Conservation (phyloP, 2,329 filamentous ascomycete genomes). For the Botrytis squamosa region DNA sequence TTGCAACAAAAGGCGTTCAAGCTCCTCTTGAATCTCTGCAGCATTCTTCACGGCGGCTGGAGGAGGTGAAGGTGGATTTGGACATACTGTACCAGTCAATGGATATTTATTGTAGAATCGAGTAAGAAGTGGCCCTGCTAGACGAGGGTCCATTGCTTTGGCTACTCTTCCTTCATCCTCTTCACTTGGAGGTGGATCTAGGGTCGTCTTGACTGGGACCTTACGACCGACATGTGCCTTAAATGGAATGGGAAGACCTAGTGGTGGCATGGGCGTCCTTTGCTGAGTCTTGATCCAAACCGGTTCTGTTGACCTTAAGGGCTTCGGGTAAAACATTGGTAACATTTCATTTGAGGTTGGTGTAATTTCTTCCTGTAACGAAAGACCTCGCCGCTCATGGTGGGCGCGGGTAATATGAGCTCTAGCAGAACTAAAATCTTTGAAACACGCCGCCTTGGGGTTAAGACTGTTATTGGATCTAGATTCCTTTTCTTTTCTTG, state of each 20-base stretch:
- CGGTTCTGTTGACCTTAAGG: not conserved
- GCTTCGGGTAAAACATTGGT: constrained; percentile 11
- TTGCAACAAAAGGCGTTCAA: constrained; percentile 20
- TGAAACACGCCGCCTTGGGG: constrained; percentile 28
- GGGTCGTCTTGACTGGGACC: constrained; percentile 9
- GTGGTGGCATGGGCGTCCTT: constrained; percentile 1
- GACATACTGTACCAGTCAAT: constrained; percentile 34
- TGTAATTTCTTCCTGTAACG: constrained; percentile 2
- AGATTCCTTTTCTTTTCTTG: not conserved
- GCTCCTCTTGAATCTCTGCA: constrained; percentile 20
- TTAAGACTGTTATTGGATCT: constrained; percentile 24
- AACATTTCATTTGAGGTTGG: constrained; percentile 4
- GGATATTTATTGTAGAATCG: constrained; percentile 37
- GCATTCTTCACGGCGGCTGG: constrained; percentile 1
- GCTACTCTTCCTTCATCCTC: constrained; percentile 31
- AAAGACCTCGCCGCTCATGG: not conserved
- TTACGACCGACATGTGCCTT: constrained; percentile 3
- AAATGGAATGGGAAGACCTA: not conserved
- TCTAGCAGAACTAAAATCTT: constrained; percentile 18
- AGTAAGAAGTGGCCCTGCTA: constrained; percentile 32
- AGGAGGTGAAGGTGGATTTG: constrained; percentile 8
- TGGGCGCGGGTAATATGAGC: constrained; percentile 7
- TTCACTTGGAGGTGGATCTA: constrained; percentile 15
- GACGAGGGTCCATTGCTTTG: constrained; percentile 27
- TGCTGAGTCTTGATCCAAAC: constrained; percentile 12